A percentile compares a stretch with the other conserved stretches of the same genome.
Evolutionary conservation across 805 yeast genomes (phyloP).

Genomic region (Metschnikowia koreensis): DNA sequence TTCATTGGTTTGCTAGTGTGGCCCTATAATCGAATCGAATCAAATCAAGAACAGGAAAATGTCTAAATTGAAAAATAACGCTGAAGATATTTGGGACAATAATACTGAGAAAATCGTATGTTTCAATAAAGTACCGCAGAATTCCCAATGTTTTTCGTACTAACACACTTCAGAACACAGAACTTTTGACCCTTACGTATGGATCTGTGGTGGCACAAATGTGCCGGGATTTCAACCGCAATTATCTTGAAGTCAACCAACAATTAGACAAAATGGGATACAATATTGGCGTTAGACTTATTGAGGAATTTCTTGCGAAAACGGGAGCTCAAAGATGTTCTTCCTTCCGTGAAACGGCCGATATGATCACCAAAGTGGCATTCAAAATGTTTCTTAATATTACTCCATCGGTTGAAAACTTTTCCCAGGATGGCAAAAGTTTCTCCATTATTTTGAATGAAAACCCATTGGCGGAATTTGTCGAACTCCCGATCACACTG

Average conservation of each 20-base stretch:
- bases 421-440: constrained; percentile 73
- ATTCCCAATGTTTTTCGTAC: not conserved
- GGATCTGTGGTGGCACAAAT: constrained; percentile 92
- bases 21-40: not conserved
- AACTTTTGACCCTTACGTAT: constrained; percentile 89
- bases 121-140: constrained; percentile 12
- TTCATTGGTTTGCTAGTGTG: not conserved
- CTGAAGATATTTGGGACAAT: constrained; percentile 92
- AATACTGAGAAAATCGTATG: constrained; percentile 79
- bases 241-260: constrained; percentile 74
- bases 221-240: constrained; percentile 75
- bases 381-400: constrained; percentile 87
- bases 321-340: constrained; percentile 83
- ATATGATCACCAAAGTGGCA: constrained; percentile 79
- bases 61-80: constrained; percentile 35
- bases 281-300: constrained; percentile 84
- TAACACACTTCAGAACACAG: constrained; percentile 60
- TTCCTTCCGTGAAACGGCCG: constrained; percentile 81
- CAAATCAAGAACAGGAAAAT: constrained; percentile 3
- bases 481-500: constrained; percentile 71
- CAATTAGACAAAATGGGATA: constrained; percentile 94
- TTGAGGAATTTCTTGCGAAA: constrained; percentile 89
- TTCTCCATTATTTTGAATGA: constrained; percentile 74
- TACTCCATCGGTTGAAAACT: constrained; percentile 69
- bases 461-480: constrained; percentile 93